Evolutionary conservation across 2,329 filamentous ascomycete species (phyloP).

Genomic region (Colletotrichum falcatum): DNA sequence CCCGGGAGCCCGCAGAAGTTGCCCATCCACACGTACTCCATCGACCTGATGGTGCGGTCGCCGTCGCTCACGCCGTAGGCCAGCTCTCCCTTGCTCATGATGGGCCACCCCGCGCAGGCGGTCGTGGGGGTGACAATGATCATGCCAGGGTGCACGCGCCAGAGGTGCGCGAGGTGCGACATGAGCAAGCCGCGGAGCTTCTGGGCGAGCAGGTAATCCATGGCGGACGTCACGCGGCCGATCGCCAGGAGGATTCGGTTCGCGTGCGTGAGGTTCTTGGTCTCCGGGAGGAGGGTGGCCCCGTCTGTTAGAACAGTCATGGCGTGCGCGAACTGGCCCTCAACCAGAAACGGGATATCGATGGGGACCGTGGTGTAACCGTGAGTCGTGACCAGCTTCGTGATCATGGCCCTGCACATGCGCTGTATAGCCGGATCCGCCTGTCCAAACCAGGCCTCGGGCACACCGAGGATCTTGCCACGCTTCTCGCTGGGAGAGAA

Average conservation of each 20-base stretch:
- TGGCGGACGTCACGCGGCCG: slow-evolving; percentile 70
- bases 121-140: slow-evolving; percentile 79
- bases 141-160: slow-evolving; percentile 73
- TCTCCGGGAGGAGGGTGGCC: slow-evolving; percentile 59
- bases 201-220: slow-evolving; percentile 77
- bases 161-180: slow-evolving; percentile 77
- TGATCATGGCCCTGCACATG: slow-evolving; percentile 58
- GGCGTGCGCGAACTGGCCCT: slow-evolving; percentile 79
- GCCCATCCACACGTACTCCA: slow-evolving; percentile 64
- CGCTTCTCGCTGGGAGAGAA: slow-evolving; percentile 43
- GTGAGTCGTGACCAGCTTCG: slow-evolving; percentile 63
- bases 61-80: slow-evolving; percentile 59
- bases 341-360: slow-evolving; percentile 66
- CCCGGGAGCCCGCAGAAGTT: slow-evolving; percentile 63
- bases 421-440: slow-evolving; percentile 56
- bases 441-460: slow-evolving; percentile 71
- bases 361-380: slow-evolving; percentile 68
- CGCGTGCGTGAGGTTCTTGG: slow-evolving; percentile 64
- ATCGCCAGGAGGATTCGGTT: slow-evolving; percentile 76
- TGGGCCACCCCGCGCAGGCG: slow-evolving; percentile 59
- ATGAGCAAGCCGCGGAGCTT: slow-evolving; percentile 77
- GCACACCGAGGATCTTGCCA: slow-evolving; percentile 70
- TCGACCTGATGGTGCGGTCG: slow-evolving; percentile 58
- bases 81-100: slow-evolving; percentile 52
- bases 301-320: slow-evolving; percentile 78